Base-by-base conservation (phyloP, 2,329 filamentous ascomycete genomes). In the Trichoderma cornu-damae region DNA sequence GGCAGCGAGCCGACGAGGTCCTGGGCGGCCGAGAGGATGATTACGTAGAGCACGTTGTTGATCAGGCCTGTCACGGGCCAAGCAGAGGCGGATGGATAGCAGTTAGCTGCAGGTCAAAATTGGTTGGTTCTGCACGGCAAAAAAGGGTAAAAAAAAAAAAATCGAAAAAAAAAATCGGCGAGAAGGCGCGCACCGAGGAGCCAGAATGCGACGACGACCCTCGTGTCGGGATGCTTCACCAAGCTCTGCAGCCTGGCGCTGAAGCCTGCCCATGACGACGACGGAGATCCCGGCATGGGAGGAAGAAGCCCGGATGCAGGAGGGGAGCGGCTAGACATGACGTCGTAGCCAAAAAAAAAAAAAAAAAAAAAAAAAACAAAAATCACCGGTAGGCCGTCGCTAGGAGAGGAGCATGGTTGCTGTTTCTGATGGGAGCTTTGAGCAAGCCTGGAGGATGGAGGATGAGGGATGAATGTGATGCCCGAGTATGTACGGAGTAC, bases 11-110 rank as follows among this genome's bases (percentile, higher is more conserved):
- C 93, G 65, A 97, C 94, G 61, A 99, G 88, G 68, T 99, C 94
- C 66, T 96, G 88, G 3, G 94, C 94, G 34, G 94, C 89, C 28
- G 91, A 95, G 67, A 99, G 87, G 69, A 97, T 94, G 71, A 97
- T 89, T 57, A 97, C 93, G 73, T 96, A 97, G 74, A 96, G 88
- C 64, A 97, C 90, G 75, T 97, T 97, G 74, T 99, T 97, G 70
- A 97, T 94, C 16, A 75, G 69, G 56, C 73, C 73, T 75, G 20
- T 24, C 1, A n/a, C n/a, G n/a, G n/a, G n/a, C n/a, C n/a, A 24
- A 4, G 34, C 2, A 34, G n/a, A 6, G 24, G 1, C 9, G 16
- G 37, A 26, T 5, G 6, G 38, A 66, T 48, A 66, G 62, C 37
- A 22, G 38, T 66, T 48, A 66, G 62, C 37, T 26, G 22, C 3